Percentiles rank a stretch among this genome's conserved stretches.
Evolutionary conservation across 1,284 basidiomycete species (phyloP).

Genomic region (Gymnopus androsaceus): DNA sequence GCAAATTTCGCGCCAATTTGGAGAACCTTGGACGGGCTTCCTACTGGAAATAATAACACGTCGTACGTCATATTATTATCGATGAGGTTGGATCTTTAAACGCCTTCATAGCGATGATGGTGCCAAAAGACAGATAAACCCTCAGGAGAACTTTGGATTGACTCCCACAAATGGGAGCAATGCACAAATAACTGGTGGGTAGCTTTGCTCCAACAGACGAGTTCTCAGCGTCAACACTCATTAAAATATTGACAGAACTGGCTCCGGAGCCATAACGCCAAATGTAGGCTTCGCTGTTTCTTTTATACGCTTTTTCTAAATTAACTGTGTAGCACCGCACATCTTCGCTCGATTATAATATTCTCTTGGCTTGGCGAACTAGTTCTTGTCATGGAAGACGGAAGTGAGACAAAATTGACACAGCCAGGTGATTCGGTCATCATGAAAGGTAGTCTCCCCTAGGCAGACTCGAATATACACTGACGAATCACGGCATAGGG

Average conservation of each 20-base stretch:
- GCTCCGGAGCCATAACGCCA: slow-evolving; percentile 51
- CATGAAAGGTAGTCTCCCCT: slow-evolving; percentile 59
- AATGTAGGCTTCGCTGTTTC: slow-evolving; percentile 41
- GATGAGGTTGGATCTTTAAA: slow-evolving; percentile 14
- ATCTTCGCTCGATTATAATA: slow-evolving; percentile 61
- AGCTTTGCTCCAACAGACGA: no score
- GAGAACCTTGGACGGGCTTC: slow-evolving; percentile 49
- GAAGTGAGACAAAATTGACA: slow-evolving; percentile 52
- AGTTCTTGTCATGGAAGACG: slow-evolving; percentile 57
- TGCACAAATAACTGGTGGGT: slow-evolving; percentile 34
- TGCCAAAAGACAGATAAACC: slow-evolving; percentile 41
- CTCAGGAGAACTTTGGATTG: slow-evolving; percentile 42
- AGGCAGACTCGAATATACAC: no score
- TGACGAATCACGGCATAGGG: no score
- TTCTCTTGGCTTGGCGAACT: slow-evolving; percentile 57
- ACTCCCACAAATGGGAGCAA: slow-evolving; percentile 50
- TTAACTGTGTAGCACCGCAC: slow-evolving; percentile 42
- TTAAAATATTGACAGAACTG: slow-evolving; percentile 46
- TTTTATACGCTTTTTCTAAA: not conserved
- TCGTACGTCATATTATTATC: slow-evolving; percentile 23
- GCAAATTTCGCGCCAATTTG: slow-evolving; percentile 38
- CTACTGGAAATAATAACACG: slow-evolving; percentile 57
- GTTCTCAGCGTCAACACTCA: no score
- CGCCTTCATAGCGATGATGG: slow-evolving; percentile 47
- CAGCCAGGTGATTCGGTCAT: slow-evolving; percentile 59